These are phyloP conservation scores for Chaetomium fimeti DNA, from an alignment of 495 filamentous ascomycete genomes.

Conservation along the genomic window DNA sequence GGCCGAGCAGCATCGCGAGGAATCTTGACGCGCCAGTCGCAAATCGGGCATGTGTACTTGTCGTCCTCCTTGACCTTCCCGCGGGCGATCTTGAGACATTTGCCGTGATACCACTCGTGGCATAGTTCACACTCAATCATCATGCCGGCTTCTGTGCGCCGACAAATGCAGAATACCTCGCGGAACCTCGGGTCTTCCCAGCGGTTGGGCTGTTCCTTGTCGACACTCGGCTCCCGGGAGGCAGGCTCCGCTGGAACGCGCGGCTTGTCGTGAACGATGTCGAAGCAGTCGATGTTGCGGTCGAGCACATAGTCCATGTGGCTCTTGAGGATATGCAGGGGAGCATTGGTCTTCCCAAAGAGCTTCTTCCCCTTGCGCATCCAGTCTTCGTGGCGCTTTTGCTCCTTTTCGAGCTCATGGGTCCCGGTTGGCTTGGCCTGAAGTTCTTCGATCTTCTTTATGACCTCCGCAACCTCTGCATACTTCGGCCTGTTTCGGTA, in stretches of 20 bases:
- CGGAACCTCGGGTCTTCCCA: conserved; percentile 55
- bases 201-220: conserved; percentile 49
- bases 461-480: conserved; percentile 82
- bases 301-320: conserved; percentile 94
- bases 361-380: conserved; percentile 98
- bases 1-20: conserved; percentile 96
- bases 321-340: conserved; percentile 85
- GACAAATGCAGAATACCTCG: conserved; percentile 97
- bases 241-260: conserved; percentile 87
- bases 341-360: conserved; percentile 97
- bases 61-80: conserved; percentile 98
- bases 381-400: conserved; percentile 97
- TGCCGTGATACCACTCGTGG: conserved; percentile 99
- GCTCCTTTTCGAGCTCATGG: conserved; percentile 89
- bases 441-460: conserved; percentile 79
- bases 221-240: conserved; percentile 80
- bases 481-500: conserved; percentile 82
- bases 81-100: conserved; percentile 95
- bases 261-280: conserved; percentile 78
- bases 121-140: conserved; percentile 99
- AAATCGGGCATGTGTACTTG: conserved; percentile 97
- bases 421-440: conserved; percentile 90
- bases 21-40: conserved; percentile 96
- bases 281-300: conserved; percentile 87
- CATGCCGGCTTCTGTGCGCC: conserved; percentile 89